Conservation (phyloP, 2,329 filamentous ascomycete species). For the Penicillium sclerotiorum region DNA sequence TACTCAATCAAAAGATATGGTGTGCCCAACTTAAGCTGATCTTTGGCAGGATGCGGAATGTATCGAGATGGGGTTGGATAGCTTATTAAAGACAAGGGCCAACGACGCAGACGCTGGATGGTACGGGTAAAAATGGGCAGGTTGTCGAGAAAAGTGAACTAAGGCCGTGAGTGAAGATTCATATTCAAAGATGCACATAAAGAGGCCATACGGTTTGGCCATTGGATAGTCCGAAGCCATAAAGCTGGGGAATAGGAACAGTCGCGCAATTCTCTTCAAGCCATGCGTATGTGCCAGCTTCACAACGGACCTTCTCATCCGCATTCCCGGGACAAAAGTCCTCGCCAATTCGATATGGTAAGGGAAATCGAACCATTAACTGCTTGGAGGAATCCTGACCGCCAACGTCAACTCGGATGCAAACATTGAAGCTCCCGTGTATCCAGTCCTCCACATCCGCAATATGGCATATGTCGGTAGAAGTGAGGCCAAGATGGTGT, state of each 20-base stretch:
- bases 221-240: conserved; percentile 14
- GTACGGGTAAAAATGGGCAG: neutral
- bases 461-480: conserved; percentile 14
- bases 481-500: too few species aligned
- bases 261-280: conserved; percentile 33
- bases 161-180: conserved; percentile 26
- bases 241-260: conserved; percentile 15
- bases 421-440: conserved; percentile 28
- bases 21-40: neutral
- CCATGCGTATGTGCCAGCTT: conserved; percentile 46
- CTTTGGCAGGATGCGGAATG: neutral
- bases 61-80: neutral
- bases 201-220: conserved; percentile 12
- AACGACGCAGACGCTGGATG: neutral
- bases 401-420: conserved; percentile 23
- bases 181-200: conserved; percentile 36
- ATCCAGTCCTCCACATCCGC: conserved; percentile 20
- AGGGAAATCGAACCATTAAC: conserved; percentile 26
- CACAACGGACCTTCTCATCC: conserved; percentile 48
- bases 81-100: neutral
- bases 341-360: conserved; percentile 41
- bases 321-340: conserved; percentile 39
- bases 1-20: conserved; percentile 3
- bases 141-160: neutral
- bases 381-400: conserved; percentile 18